phyloP scores from a whole-genome alignment of 2,329 filamentous ascomycete genomes.

The Zymoseptoria crescenta region DNA sequence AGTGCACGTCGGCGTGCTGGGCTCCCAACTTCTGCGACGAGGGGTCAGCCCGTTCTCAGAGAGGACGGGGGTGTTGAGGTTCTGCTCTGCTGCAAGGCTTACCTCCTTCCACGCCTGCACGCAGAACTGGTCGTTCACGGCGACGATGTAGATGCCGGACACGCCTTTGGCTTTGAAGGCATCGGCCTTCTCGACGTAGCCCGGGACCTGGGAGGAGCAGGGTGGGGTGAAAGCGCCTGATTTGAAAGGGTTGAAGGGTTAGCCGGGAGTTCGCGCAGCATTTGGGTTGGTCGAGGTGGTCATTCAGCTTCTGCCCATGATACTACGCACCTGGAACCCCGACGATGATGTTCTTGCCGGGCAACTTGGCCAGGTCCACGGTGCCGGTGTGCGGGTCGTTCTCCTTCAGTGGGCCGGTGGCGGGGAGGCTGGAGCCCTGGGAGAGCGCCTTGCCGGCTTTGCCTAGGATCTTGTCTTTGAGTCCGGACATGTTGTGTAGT shows the following conservation, averaged over 20 bases:
- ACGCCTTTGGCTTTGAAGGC: slow-evolving; percentile 23
- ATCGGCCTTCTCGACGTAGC: slow-evolving; percentile 21
- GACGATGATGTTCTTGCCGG: slow-evolving; percentile 22
- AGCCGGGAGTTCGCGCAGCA: too few species aligned
- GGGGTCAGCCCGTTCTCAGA: too few species aligned
- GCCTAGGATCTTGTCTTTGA: background rate
- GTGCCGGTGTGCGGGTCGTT: slow-evolving; percentile 20
- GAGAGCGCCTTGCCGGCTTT: slow-evolving; percentile 12
- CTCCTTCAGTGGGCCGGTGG: slow-evolving; percentile 18
- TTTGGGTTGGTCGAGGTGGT: too few species aligned
- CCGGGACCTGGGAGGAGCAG: slow-evolving; percentile 24
- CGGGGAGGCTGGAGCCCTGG: slow-evolving; percentile 18
- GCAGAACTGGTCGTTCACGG: slow-evolving; percentile 22
- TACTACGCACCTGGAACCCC: slow-evolving; percentile 20
- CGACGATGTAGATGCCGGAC: slow-evolving; percentile 23
- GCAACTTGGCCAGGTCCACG: slow-evolving; percentile 17
- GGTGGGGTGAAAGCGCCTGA: slow-evolving; percentile 20
- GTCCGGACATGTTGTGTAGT: background rate
- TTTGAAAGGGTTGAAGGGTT: too few species aligned
- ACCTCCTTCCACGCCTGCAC: slow-evolving; percentile 22
- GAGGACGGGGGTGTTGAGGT: too few species aligned
- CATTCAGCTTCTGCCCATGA: too few species aligned
- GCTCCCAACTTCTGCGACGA: too few species aligned
- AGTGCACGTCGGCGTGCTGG: slow-evolving; percentile 17
- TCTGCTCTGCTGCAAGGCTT: too few species aligned